phyloP scores from a whole-genome alignment of 2,329 filamentous ascomycete genomes.

The Penicillium sp. region DNA sequence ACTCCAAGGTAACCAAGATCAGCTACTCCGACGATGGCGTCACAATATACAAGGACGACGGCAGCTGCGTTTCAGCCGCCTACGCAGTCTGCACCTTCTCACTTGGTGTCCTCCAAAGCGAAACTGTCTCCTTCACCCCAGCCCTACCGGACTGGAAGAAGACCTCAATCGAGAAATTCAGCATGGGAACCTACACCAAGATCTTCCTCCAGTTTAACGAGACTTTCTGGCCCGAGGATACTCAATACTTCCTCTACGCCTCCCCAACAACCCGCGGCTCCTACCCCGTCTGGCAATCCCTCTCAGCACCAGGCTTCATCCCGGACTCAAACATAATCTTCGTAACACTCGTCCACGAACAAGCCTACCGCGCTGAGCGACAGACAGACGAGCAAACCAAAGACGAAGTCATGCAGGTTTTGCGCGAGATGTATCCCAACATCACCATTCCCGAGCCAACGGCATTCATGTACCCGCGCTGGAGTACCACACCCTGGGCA shows the following conservation, averaged over 20 bases:
- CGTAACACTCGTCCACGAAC: slow-evolving; percentile 59
- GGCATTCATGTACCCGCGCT: slow-evolving; percentile 63
- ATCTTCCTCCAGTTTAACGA: slow-evolving; percentile 69
- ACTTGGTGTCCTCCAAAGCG: slow-evolving; percentile 66
- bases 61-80: slow-evolving; percentile 58
- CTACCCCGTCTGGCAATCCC: slow-evolving; percentile 66
- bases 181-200: slow-evolving; percentile 73
- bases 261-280: slow-evolving; percentile 51
- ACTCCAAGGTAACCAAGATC: slow-evolving; percentile 59
- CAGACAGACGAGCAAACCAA: slow-evolving; percentile 62
- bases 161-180: slow-evolving; percentile 62
- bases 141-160: slow-evolving; percentile 65
- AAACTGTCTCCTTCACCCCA: slow-evolving; percentile 60
- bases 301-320: slow-evolving; percentile 59
- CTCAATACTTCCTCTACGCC: slow-evolving; percentile 58
- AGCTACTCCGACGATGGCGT: slow-evolving; percentile 56
- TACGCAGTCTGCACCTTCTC: slow-evolving; percentile 70
- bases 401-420: slow-evolving; percentile 57
- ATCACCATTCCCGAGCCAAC: slow-evolving; percentile 59
- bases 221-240: slow-evolving; percentile 63
- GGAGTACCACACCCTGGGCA: slow-evolving; percentile 53
- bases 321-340: slow-evolving; percentile 66
- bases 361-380: slow-evolving; percentile 60
- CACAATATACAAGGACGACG: slow-evolving; percentile 54
- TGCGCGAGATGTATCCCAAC: slow-evolving; percentile 63